Percentiles rank a stretch among this genome's conserved stretches.
Conservation (phyloP, 164 flowering plant species). For the Taxillus chinensis region DNA sequence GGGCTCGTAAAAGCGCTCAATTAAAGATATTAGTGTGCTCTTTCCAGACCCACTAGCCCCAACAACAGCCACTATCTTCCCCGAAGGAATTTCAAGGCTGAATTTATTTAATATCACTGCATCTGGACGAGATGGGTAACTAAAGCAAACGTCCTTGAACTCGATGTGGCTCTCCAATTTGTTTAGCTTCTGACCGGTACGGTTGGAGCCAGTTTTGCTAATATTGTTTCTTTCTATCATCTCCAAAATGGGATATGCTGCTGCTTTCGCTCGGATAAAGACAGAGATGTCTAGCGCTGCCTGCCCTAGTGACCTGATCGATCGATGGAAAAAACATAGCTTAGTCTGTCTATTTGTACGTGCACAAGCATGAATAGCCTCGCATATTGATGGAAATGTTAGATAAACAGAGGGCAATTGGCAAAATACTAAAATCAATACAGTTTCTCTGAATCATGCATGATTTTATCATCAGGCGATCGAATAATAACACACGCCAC, state of each 20-base stretch:
- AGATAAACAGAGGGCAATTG: too few relatives aligned
- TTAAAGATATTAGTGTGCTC: conserved; percentile 89
- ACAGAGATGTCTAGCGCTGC: conserved; percentile 85
- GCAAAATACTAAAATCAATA: too few relatives aligned
- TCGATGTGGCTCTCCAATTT: conserved; percentile 69
- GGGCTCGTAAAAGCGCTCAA: conserved; percentile 93
- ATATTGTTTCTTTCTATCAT: conserved; percentile 81
- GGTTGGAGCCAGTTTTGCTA: conserved; percentile 29
- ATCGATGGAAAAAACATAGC: not conserved
- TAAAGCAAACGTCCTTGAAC: conserved; percentile 62
- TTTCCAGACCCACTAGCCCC: conserved; percentile 99
- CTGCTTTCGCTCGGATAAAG: conserved; percentile 69
- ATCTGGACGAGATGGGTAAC: conserved; percentile 92
- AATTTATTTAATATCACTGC: conserved; percentile 57
- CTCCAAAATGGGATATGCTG: conserved; percentile 86
- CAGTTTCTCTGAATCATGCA: too few relatives aligned
- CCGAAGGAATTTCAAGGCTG: conserved; percentile 62
- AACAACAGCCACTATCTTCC: conserved; percentile 86
- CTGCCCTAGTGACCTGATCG: conserved; percentile 77
- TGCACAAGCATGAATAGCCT: not conserved
- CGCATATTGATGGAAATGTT: too few relatives aligned
- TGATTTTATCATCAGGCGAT: too few relatives aligned
- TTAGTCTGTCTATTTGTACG: not conserved
- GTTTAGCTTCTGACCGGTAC: conserved; percentile 34
- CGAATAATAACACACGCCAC: too few relatives aligned